Evolutionary conservation across 495 filamentous ascomycete species (phyloP).

Genomic region (Lasiosphaeria ovina): DNA sequence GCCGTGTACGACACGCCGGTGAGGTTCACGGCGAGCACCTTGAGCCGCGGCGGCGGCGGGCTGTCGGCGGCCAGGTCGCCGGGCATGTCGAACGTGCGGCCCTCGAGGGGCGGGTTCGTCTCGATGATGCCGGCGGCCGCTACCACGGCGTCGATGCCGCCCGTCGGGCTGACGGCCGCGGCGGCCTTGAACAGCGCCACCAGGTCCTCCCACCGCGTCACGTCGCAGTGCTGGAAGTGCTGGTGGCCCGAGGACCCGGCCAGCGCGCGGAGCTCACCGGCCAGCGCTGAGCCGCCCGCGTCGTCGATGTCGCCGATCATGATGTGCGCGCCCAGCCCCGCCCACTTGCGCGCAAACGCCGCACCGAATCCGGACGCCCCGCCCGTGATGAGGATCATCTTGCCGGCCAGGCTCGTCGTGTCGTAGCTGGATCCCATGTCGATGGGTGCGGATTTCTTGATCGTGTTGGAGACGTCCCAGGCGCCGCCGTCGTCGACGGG

Average conservation of each 20-base stretch:
- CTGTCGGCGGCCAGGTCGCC: constrained; percentile 36
- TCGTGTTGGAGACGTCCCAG: constrained; percentile 22
- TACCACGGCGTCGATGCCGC: constrained; percentile 60
- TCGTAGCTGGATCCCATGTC: constrained; percentile 39
- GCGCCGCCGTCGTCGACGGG: constrained; percentile 9
- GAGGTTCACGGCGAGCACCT: constrained; percentile 59
- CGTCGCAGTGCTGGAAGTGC: constrained; percentile 51
- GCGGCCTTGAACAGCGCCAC: constrained; percentile 57
- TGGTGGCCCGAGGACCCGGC: constrained; percentile 35
- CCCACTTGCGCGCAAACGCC: constrained; percentile 47
- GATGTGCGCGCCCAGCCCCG: constrained; percentile 40
- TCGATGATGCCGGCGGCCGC: constrained; percentile 68
- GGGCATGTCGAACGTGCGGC: constrained; percentile 39
- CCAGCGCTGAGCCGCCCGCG: constrained; percentile 34
- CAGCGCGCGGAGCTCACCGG: constrained; percentile 35
- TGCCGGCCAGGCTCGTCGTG: constrained; percentile 37
- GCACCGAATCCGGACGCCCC: constrained; percentile 54
- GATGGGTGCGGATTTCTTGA: constrained; percentile 35
- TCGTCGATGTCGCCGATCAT: constrained; percentile 49
- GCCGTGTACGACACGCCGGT: constrained; percentile 63
- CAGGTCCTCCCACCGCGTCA: constrained; percentile 57
- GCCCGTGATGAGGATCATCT: constrained; percentile 51
- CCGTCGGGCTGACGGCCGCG: constrained; percentile 51
- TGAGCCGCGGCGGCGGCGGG: constrained; percentile 52
- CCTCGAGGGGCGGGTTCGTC: constrained; percentile 8